These are phyloP conservation scores for Mallotus japonicus DNA, from an alignment of 441 rosid genomes.

Conservation along the genomic window DNA sequence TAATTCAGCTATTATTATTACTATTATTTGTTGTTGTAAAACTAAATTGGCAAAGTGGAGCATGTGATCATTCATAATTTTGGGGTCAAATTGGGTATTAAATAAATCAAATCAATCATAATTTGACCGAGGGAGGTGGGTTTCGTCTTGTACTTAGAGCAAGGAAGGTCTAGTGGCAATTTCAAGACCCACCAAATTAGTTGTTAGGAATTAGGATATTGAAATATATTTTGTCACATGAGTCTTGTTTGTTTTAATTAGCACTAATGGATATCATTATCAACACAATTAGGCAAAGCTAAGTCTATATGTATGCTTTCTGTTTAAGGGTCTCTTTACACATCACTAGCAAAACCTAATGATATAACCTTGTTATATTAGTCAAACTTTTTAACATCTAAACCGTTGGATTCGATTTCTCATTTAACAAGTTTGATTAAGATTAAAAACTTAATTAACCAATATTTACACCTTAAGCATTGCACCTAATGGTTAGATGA, in stretches of 20 bases:
- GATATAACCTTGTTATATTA: not conserved
- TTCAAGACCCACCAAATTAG: slow-evolving; percentile 16
- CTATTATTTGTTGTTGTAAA: no score
- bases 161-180: slow-evolving; percentile 20
- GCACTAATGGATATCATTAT: not conserved
- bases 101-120: not conserved
- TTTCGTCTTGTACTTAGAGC: not conserved
- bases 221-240: slow-evolving; percentile 14
- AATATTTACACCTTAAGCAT: no score
- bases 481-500: no score
- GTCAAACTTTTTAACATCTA: not conserved
- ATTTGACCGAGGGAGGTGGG: slow-evolving; percentile 8
- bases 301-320: not conserved
- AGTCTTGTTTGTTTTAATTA: slow-evolving; percentile 14
- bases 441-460: slow-evolving; percentile 1
- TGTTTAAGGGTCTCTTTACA: not conserved
- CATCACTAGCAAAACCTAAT: not conserved
- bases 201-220: slow-evolving; percentile 16
- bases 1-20: no score
- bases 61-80: not conserved
- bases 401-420: not conserved
- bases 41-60: not conserved
- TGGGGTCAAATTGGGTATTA: not conserved
- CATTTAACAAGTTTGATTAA: not conserved
- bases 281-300: not conserved